phyloP scores from a whole-genome alignment of 208 protist species.

The Entamoeba histolytica region DNA sequence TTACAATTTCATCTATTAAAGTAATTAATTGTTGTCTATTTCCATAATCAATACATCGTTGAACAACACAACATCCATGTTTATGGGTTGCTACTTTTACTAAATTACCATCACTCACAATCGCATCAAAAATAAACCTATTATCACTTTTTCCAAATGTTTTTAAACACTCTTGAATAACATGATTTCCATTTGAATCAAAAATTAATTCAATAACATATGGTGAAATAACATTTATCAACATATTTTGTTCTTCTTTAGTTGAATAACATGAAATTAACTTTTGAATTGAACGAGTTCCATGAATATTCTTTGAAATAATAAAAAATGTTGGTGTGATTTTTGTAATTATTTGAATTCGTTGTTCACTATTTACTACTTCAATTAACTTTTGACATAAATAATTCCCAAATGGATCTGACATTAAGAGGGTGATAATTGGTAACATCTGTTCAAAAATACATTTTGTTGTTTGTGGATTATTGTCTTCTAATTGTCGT shows the following conservation, averaged over 20 bases:
- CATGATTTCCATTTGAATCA: constrained; percentile 12
- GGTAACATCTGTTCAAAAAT: background rate
- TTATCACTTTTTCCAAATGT: background rate
- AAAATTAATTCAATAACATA: constrained; percentile 7
- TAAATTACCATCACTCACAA: background rate
- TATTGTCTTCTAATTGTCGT: background rate
- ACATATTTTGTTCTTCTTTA: background rate
- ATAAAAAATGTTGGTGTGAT: background rate
- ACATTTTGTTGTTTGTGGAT: background rate
- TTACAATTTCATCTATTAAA: background rate
- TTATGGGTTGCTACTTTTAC: background rate
- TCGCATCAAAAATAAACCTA: background rate
- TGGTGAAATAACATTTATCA: background rate
- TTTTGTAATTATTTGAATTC: background rate
- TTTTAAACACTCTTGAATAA: constrained; percentile 11
- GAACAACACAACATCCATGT: constrained; percentile 9
- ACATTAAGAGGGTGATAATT: background rate
- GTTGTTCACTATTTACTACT: background rate
- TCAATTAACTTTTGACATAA: constrained; percentile 8
- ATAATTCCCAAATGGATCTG: constrained; percentile 9
- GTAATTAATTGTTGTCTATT: background rate
- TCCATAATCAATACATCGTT: constrained; percentile 1
- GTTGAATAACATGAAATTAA: background rate
- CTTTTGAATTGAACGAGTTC: background rate
- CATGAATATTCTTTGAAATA: background rate